Base-by-base conservation (phyloP, 345 rosid species). In the Excoecaria cochinchinensis region DNA sequence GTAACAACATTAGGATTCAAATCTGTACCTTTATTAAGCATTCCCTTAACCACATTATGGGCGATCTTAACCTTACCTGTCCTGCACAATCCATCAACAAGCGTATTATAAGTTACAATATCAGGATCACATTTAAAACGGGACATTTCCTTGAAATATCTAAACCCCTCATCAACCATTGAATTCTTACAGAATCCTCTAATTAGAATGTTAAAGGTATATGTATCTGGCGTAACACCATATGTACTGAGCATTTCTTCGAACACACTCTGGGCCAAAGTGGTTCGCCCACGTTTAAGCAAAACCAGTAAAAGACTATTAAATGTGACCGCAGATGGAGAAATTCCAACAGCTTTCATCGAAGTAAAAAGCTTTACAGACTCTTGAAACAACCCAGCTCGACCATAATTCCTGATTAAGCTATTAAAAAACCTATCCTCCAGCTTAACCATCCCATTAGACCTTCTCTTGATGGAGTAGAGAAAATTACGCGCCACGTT, bases 31-130 rank as follows among this genome's bases (percentile, higher is more conserved):
- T 86, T 90, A 63, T 71, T 86, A 67, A 70, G 48, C 97, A 92
- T 90, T 70, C 98, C 96, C 72, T 67, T 74, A 31, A 88, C 79
- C 75, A 94, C 88, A 82, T 90, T 92, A 74, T 76, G 88, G 0
- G 98, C 98, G 69, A 80, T 88, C 56, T 68, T 77, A 69, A 92
- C 90, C 76, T 94, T 94, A n/a, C 97, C 97, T 46, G 74, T 88
- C 78, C 93, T 79, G 68, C 97, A 92, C 82, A 94, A 76, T 13
- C 97, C 98, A 81, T 94, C 94, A 16, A 92, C 89, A 79, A 94
- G 86, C 11, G 92, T 86, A 83, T 90, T 94, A 81, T 90, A 94
- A 0, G 97, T 87, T 66, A 92, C 82, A 66, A 86, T 77, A 61
- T 90, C 94, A 25, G 97, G 97, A 42, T 80, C 83, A 79, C 92